Evolutionary conservation across 2,329 filamentous ascomycete species (phyloP).

Genomic region (Monosporascus sp.): DNA sequence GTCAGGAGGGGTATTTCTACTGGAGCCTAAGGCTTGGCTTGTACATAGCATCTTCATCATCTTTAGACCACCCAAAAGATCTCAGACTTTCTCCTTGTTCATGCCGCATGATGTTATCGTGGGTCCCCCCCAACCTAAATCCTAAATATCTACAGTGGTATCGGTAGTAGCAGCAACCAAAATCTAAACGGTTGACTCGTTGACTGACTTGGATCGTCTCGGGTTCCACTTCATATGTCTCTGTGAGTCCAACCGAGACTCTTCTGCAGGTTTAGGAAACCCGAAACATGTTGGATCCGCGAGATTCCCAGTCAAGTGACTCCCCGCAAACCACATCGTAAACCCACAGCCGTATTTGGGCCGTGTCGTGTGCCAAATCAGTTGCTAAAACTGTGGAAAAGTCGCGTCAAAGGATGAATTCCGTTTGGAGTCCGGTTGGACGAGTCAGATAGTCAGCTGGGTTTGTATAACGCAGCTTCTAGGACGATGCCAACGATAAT

Average conservation of each 20-base stretch:
- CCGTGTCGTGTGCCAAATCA: not conserved
- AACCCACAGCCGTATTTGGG: not conserved
- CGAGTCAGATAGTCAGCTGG: not conserved
- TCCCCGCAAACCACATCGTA: not conserved
- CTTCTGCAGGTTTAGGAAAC: not conserved
- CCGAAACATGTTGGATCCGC: not conserved
- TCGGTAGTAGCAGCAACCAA: too few relatives aligned
- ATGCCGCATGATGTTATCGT: not conserved
- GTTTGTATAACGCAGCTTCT: not conserved
- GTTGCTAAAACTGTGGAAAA: not conserved
- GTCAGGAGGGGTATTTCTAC: too few relatives aligned
- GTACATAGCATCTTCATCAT: too few relatives aligned
- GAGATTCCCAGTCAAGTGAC: not conserved
- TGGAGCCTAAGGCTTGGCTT: too few relatives aligned
- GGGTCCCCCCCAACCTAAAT: not conserved
- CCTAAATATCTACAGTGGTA: not conserved
- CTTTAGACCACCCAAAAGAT: too few relatives aligned
- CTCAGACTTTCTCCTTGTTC: not conserved
- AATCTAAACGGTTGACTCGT: not conserved
- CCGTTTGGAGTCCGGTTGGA: not conserved
- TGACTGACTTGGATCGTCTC: not conserved
- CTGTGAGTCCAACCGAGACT: not conserved
- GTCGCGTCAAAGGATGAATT: not conserved
- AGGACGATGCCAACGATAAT: too few relatives aligned
- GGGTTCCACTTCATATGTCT: not conserved